Base-by-base conservation (phyloP, 2,329 filamentous ascomycete species). In the Ophiostoma populinum region DNA sequence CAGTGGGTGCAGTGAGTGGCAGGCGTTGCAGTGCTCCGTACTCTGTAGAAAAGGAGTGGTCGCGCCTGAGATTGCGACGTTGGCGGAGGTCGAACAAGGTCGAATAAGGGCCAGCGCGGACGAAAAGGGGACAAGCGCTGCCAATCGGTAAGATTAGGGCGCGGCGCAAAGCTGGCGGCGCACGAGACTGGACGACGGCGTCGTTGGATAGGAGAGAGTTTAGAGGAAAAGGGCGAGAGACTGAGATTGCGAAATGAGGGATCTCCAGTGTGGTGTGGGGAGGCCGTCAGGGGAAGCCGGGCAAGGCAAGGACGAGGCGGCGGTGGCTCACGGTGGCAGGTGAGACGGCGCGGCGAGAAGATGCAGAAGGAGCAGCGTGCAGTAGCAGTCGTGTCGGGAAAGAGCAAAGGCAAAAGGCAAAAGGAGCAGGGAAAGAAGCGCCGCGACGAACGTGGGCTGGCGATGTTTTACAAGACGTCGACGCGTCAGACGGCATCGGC, bases 141-240 rank as follows among this genome's bases (percentile, higher is more conserved):
- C 34, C 29, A 39, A 39, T 39, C 37, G 36, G 33, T 24, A 17
- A 13, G 29, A 33, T 36, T 33, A n/a, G n/a, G n/a, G n/a, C n/a
- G n/a, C n/a, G n/a, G n/a, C n/a, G n/a, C n/a, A n/a, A n/a, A n/a
- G n/a, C n/a, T n/a, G n/a, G n/a, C n/a, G n/a, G n/a, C n/a, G n/a
- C n/a, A n/a, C n/a, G n/a, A n/a, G n/a, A n/a, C n/a, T n/a, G n/a
- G n/a, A n/a, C n/a, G n/a, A n/a, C n/a, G n/a, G 22, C 22, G 22
- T 24, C 9, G 22, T 24, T 24, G 18, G 31, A 32, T 24, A 24
- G 32, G 29, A 24, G 13, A 24, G 19, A 7, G 12, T 24, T 8
- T 13, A 6, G 18, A 21, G 18, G 18, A 16, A 28, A 25, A 29
- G 28, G 25, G 20, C 24, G 17, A 34, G 17, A 34, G 24, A 19